A percentile compares a stretch with the other conserved stretches of the same genome.
Conservation (phyloP, 305 asterid genomes). For the Salvia sclarea region DNA sequence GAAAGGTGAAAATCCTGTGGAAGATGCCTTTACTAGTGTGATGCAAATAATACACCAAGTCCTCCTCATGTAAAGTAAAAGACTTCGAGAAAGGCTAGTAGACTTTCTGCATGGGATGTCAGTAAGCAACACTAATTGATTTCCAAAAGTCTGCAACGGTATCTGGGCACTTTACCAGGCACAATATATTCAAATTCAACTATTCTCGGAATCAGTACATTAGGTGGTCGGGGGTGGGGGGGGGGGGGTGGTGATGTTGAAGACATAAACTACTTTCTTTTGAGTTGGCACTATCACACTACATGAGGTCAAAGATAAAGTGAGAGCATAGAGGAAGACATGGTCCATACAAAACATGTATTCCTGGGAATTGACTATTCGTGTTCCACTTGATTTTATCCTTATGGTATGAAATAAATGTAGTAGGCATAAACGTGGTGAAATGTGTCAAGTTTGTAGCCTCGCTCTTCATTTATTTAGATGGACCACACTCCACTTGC, state of each 20-base stretch:
- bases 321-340: background rate
- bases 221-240: too few relatives aligned
- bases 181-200: background rate
- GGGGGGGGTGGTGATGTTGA: too few relatives aligned
- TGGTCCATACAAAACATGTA: background rate
- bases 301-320: background rate
- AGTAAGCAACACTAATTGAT: background rate
- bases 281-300: background rate
- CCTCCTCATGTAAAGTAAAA: constrained; percentile 12
- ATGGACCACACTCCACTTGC: background rate
- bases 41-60: background rate
- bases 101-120: too few relatives aligned
- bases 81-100: background rate
- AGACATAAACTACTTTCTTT: too few relatives aligned
- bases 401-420: background rate
- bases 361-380: background rate
- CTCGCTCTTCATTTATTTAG: too few relatives aligned
- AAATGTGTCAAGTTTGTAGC: background rate
- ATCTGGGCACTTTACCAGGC: background rate
- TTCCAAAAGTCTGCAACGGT: background rate
- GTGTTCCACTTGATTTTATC: background rate
- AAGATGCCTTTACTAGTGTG: background rate
- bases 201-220: background rate
- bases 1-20: constrained; percentile 2
- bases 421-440: background rate